These are phyloP conservation scores for Citrus mangshanensis DNA, from an alignment of 345 rosid species.

Conservation along the genomic window DNA sequence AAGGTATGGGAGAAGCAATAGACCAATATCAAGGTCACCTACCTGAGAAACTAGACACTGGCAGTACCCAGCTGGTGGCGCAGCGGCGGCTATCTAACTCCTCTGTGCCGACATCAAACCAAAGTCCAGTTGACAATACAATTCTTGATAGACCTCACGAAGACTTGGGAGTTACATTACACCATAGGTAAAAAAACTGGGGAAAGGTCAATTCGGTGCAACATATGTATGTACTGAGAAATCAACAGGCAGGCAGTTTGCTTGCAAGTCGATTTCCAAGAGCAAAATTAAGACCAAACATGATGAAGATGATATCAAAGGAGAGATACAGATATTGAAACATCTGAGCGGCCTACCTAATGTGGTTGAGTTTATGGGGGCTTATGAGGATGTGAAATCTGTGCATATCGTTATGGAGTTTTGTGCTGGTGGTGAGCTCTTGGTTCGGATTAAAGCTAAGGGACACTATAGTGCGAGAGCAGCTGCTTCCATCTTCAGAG, in stretches of 20 bases:
- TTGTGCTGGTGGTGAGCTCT: constrained; percentile 41
- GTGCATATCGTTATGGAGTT: constrained; percentile 40
- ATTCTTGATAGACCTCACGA: constrained; percentile 18
- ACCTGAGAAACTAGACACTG: constrained; percentile 11
- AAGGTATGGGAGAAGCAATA: constrained; percentile 1
- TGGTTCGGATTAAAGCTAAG: constrained; percentile 29
- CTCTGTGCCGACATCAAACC: constrained; percentile 13
- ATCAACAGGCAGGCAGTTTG: constrained; percentile 27
- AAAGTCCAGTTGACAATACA: constrained; percentile 25
- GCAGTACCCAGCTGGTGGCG: constrained; percentile 19
- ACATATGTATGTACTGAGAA: constrained; percentile 31
- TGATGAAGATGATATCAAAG: constrained; percentile 31
- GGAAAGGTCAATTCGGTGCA: constrained; percentile 33
- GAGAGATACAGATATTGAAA: constrained; percentile 38
- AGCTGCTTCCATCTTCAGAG: constrained; percentile 29
- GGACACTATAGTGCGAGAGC: constrained; percentile 34
- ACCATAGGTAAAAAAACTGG: constrained; percentile 25
- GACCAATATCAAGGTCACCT: constrained; percentile 19
- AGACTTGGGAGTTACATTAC: constrained; percentile 45
- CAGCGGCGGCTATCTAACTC: neutral
- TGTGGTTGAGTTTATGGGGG: constrained; percentile 31
- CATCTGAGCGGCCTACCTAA: constrained; percentile 32
- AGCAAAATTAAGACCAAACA: neutral
- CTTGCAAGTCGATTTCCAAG: constrained; percentile 34
- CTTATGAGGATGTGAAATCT: constrained; percentile 33